Conservation (phyloP, 257 asterid species). For the Thymus mandschuricus region DNA sequence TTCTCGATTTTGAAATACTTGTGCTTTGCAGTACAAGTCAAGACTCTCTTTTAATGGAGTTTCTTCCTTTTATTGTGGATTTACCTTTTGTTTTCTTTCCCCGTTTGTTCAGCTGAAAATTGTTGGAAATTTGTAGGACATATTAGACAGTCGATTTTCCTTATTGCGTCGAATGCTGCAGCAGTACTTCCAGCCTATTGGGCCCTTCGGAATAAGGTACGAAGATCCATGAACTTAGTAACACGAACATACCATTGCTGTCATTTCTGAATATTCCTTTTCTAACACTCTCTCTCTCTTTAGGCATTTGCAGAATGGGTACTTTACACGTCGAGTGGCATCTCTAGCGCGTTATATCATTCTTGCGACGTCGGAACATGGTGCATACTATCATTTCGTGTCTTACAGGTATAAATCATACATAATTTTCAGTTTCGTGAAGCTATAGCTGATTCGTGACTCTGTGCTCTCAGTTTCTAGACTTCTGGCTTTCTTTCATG, state of each 20-base stretch:
- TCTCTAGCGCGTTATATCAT: slow-evolving; percentile 90
- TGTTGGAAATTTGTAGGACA: slow-evolving; percentile 73
- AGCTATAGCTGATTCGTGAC: slow-evolving; percentile 20
- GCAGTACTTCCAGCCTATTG: slow-evolving; percentile 92
- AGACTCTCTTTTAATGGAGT: not conserved
- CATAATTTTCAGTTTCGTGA: not conserved
- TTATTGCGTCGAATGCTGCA: slow-evolving; percentile 95
- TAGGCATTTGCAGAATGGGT: slow-evolving; percentile 99
- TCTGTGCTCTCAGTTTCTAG: slow-evolving; percentile 64
- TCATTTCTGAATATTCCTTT: not conserved
- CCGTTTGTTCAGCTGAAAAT: slow-evolving; percentile 40
- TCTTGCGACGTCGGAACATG: slow-evolving; percentile 98
- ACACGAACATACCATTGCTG: not conserved
- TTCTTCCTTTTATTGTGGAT: not conserved
- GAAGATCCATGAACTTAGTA: not conserved
- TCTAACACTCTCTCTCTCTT: slow-evolving; percentile 6
- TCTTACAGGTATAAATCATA: slow-evolving; percentile 69
- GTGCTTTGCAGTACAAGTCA: not conserved
- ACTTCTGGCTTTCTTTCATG: slow-evolving; percentile 99
- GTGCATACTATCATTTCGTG: slow-evolving; percentile 77
- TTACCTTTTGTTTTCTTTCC: not conserved
- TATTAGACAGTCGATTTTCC: slow-evolving; percentile 76
- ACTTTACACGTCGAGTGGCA: slow-evolving; percentile 86
- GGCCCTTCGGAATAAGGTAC: slow-evolving; percentile 93
- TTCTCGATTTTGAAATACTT: not conserved